phyloP scores from a whole-genome alignment of 2,329 filamentous ascomycete species.

The Aureobasidium vineae region DNA sequence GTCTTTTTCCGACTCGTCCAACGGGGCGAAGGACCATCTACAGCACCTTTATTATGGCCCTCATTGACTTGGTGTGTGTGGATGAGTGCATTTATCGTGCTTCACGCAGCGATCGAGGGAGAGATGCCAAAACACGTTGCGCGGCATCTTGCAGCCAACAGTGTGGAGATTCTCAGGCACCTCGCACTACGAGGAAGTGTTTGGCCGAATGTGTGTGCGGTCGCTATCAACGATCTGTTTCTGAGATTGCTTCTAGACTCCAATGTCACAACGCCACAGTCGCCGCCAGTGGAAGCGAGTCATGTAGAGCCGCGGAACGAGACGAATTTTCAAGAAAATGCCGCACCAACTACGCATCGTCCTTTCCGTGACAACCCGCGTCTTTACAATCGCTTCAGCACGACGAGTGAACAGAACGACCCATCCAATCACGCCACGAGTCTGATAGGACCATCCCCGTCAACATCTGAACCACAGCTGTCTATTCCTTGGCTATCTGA shows the following conservation, averaged over 20 bases:
- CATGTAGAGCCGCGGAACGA: neutral
- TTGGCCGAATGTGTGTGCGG: slow-evolving; percentile 29
- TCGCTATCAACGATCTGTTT: slow-evolving; percentile 28
- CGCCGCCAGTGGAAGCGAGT: neutral
- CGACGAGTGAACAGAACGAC: neutral
- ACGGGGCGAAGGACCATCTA: slow-evolving; percentile 26
- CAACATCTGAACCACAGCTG: neutral
- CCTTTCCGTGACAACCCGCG: neutral
- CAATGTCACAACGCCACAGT: neutral
- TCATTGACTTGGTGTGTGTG: slow-evolving; percentile 55
- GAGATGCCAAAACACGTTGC: slow-evolving; percentile 44
- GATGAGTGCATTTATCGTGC: slow-evolving; percentile 55
- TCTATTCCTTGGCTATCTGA: neutral
- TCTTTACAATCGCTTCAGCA: neutral
- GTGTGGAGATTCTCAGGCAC: slow-evolving; percentile 28
- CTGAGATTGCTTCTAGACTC: slow-evolving; percentile 5
- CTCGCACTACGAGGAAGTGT: slow-evolving; percentile 27
- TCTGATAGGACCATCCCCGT: neutral
- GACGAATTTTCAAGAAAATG: too few relatives aligned
- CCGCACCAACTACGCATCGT: neutral
- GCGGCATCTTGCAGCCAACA: slow-evolving; percentile 33
- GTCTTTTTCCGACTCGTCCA: slow-evolving; percentile 30
- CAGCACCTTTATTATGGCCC: slow-evolving; percentile 47
- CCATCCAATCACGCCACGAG: neutral
- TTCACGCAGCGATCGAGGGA: slow-evolving; percentile 51